Evolutionary conservation across 352 stramenopile genomes (phyloP), one percentile per base, ranked within the genome.

Genomic region (Globisporangium camurandrum): DNA sequence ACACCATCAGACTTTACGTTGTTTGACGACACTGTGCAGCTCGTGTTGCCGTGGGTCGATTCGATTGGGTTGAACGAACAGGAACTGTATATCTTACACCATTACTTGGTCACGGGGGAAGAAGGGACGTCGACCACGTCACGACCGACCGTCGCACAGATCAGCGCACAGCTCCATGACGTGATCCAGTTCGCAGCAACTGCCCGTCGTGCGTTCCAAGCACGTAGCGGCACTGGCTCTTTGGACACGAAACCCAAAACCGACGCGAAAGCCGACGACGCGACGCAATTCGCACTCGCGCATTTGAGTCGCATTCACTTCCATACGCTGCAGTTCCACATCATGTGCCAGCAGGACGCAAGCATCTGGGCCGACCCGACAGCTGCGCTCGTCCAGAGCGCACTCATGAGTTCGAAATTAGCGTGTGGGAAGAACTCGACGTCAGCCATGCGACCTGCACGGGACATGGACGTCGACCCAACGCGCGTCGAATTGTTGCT

Each of bases 311-410:
- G 81, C 42, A 86, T 92, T 47, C 81, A 92, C 59, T 92, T 92
- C 59, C 81, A 92, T 59, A 92, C 81, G 42, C 66, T 93, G 23
- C 81, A 90, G 42, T 93, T 93, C 61, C 81, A 93, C 63, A 88
- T 93, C 54, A 73, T 88, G 23, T 93, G 81, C 61, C 81, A 93
- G 46, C 69, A 75, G 44, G 46, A 71, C 8, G 65, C 62, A 7
- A 70, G 71, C 42, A 78, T 73, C 26, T 90, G 78, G 78, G 74
- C 73, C 27, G 71, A 88, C 48, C 78, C 81, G 20, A 90, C 69
- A 37, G 72, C 64, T 23, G 75, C 81, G 27, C 57, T 92, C 27
- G 59, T 90, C 16, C 78, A 92, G 46, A 86, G 74, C 37, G 67
- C 78, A 33, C 72, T 92, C 42, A 88, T 92, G 75, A 90, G 78